phyloP scores from a whole-genome alignment of 352 stramenopile genomes.

The Phytophthora hibernalis region DNA sequence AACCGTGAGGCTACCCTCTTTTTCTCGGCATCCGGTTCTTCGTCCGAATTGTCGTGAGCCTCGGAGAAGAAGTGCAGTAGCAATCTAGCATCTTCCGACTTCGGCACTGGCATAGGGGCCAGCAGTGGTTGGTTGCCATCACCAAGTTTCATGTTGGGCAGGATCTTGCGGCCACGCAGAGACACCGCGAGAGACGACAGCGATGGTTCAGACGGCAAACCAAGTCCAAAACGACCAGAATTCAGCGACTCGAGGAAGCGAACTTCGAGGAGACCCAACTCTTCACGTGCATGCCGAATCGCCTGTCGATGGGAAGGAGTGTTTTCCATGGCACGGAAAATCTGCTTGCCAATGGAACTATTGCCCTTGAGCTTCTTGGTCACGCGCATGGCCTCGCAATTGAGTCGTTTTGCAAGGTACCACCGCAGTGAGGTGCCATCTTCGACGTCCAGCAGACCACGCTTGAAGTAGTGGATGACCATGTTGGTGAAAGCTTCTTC shows the following conservation, averaged over 20 bases:
- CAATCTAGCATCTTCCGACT: conserved; percentile 77
- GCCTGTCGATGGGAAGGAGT: conserved; percentile 59
- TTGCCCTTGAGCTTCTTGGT: conserved; percentile 92
- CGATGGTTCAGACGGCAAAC: conserved; percentile 13
- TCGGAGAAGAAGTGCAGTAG: conserved; percentile 81
- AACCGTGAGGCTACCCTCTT: conserved; percentile 32
- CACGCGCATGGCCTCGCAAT: conserved; percentile 90
- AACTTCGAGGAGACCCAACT: conserved; percentile 69
- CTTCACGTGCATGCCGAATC: conserved; percentile 59
- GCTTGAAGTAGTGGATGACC: conserved; percentile 90
- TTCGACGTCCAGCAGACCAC: conserved; percentile 77
- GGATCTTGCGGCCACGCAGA: conserved; percentile 43
- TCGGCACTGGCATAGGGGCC: conserved; percentile 34
- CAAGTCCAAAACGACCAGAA: conserved; percentile 30
- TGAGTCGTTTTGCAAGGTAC: conserved; percentile 86
- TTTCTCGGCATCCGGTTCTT: conserved; percentile 25
- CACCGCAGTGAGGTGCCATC: conserved; percentile 86
- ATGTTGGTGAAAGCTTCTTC: conserved; percentile 86
- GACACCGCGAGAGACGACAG: conserved; percentile 39
- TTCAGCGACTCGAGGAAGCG: conserved; percentile 79
- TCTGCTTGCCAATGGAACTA: conserved; percentile 90
- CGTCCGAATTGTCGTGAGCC: conserved; percentile 54
- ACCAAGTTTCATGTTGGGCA: conserved; percentile 35
- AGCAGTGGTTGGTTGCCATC: conserved; percentile 20
- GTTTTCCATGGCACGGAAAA: conserved; percentile 82